Conservation (phyloP, 768 basidiomycete species). For the Holtermannia corniformis region DNA sequence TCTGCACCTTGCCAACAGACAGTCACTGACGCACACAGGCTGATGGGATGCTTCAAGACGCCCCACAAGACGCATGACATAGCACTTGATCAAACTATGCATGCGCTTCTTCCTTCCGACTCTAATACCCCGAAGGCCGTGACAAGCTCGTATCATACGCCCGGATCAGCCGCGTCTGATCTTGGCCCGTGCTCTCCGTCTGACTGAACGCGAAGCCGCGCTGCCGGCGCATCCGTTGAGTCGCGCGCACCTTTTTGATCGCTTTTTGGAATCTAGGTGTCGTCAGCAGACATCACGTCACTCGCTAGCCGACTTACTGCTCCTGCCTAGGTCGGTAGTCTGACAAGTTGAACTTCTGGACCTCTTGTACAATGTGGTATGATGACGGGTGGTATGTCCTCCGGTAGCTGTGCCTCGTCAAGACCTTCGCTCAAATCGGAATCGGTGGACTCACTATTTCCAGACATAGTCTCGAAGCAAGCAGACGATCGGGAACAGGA, state of each 20-base stretch:
- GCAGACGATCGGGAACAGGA: constrained; percentile 75
- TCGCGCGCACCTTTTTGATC: constrained; percentile 98
- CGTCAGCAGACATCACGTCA: background rate
- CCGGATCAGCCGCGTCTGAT: constrained; percentile 54
- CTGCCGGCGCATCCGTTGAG: constrained; percentile 90
- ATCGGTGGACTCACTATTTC: constrained; percentile 71
- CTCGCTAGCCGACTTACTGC: constrained; percentile 50
- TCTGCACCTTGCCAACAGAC: too few relatives aligned
- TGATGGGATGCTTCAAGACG: background rate
- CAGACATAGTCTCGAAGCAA: constrained; percentile 82
- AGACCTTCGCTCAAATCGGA: background rate
- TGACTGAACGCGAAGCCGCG: constrained; percentile 98
- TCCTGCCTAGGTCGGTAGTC: constrained; percentile 95
- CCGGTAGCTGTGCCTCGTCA: constrained; percentile 55
- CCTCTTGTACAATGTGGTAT: constrained; percentile 97
- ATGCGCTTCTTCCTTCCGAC: background rate
- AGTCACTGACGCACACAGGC: background rate
- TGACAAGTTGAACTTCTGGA: constrained; percentile 98
- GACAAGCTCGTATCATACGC: constrained; percentile 44
- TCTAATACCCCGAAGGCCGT: constrained; percentile 38
- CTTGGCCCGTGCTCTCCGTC: constrained; percentile 78
- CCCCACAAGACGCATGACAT: background rate
- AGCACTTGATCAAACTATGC: background rate
- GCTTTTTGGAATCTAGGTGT: constrained; percentile 81
- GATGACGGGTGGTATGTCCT: constrained; percentile 80